Base-by-base conservation (phyloP, 306 rosid species). In the Medicago ruthenica region DNA sequence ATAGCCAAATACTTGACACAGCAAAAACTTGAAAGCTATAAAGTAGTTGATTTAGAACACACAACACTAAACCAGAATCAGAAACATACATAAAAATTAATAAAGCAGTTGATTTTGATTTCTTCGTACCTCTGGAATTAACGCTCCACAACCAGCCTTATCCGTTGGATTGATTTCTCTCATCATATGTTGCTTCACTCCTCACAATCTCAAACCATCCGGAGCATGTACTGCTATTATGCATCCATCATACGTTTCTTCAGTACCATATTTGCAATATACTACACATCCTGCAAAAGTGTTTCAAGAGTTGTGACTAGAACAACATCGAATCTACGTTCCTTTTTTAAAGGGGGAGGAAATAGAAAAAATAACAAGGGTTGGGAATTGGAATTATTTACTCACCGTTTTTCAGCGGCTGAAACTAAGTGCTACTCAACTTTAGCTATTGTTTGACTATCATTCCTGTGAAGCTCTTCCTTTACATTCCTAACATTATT, bases 141-240 rank as follows among this genome's bases (percentile, higher is more conserved):
- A n/a, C n/a, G n/a, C n/a, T n/a, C n/a, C n/a, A n/a, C n/a, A n/a
- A n/a, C n/a, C n/a, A n/a, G n/a, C n/a, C n/a, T n/a, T n/a, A n/a
- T n/a, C n/a, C n/a, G n/a, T n/a, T n/a, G n/a, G n/a, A n/a, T n/a
- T n/a, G n/a, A n/a, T n/a, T 89, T 60, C 73, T 60, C 60, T 94
- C 96, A 21, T 87, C 86, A 5, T 70, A 81, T 40, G 97, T 91
- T 67, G 93, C 97, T 82, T 88, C 87, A 11, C 88, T 76, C 97
- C 92, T 82, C 91, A 83, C 73, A 94, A 67, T 81, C 86, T 79
- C 79, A 91, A 41, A 39, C 97, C 86, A 42, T 94, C 97, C 8
- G 98, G 98, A 48, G 97, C 93, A 80, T 94, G 97, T 15, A 82
- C 81, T 6, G 97, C 97, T 80, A 94, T 54, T 74, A 91, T 61